phyloP scores from a whole-genome alignment of 1,284 basidiomycete genomes.

The Irpex sp. region DNA sequence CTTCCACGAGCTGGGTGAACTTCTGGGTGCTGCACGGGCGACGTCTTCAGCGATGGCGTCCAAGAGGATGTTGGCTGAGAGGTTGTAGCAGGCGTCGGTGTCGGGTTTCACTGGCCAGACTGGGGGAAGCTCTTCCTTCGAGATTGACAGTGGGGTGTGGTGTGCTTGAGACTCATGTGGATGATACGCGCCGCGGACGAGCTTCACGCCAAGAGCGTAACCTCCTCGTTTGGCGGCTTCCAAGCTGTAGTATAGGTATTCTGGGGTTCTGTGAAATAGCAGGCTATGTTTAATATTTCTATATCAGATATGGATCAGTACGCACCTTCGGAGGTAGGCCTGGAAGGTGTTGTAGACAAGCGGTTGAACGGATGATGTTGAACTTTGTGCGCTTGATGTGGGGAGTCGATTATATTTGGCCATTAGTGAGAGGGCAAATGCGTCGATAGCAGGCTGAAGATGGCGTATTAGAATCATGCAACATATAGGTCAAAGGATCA shows the following conservation, averaged over 20 bases:
- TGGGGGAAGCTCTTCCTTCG: conserved; percentile 52
- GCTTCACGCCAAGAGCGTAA: conserved; percentile 88
- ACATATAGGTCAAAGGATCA: too few species aligned
- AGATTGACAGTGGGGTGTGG: conserved; percentile 36
- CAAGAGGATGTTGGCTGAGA: conserved; percentile 59
- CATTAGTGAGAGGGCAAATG: conserved; percentile 70
- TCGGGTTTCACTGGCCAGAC: conserved; percentile 67
- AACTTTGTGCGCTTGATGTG: conserved; percentile 1
- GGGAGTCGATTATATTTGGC: conserved; percentile 67
- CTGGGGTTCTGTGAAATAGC: conserved; percentile 46
- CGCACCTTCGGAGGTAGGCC: conserved; percentile 72
- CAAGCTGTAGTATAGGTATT: conserved; percentile 62
- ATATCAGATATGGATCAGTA: background rate
- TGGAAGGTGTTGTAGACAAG: conserved; percentile 81
- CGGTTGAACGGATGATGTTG: conserved; percentile 40
- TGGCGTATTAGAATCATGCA: background rate
- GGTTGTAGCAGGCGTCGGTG: conserved; percentile 80
- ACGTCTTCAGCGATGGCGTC: conserved; percentile 49
- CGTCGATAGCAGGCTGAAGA: conserved; percentile 76
- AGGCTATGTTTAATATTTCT: background rate
- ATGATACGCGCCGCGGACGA: conserved; percentile 94
- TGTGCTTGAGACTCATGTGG: conserved; percentile 64
- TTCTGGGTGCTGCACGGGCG: background rate
- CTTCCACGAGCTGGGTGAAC: background rate
- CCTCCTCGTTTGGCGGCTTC: conserved; percentile 62